phyloP scores from a whole-genome alignment of 805 yeast genomes.

The Candida hispaniensis region DNA sequence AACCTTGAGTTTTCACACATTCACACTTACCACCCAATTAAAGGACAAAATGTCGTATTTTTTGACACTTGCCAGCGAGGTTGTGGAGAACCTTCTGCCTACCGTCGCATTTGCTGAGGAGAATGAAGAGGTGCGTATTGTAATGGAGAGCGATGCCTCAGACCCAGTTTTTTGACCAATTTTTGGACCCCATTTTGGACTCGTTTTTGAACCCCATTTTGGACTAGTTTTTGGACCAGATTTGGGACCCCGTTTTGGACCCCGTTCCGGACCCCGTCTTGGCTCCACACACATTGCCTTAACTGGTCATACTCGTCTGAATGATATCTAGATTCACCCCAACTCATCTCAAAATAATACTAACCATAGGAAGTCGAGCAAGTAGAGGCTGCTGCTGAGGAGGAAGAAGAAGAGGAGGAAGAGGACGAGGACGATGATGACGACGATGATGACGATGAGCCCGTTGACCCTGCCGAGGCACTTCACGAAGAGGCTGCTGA shows the following conservation, averaged over 20 bases:
- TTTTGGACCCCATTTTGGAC: too few relatives aligned
- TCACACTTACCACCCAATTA: neutral
- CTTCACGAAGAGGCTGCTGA: constrained; percentile 46
- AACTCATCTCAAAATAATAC: too few relatives aligned
- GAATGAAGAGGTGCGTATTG: constrained; percentile 27
- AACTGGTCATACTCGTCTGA: too few relatives aligned
- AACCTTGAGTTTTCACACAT: too few relatives aligned
- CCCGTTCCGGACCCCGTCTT: too few relatives aligned
- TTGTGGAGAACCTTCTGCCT: constrained; percentile 72
- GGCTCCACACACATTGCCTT: too few relatives aligned
- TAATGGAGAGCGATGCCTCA: too few relatives aligned
- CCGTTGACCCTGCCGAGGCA: constrained; percentile 33
- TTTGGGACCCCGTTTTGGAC: too few relatives aligned
- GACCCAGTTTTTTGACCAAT: too few relatives aligned
- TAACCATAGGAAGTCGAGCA: constrained; percentile 6
- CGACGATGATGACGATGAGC: constrained; percentile 43
- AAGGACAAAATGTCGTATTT: constrained; percentile 18
- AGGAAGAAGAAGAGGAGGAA: constrained; percentile 23
- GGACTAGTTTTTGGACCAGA: too few relatives aligned
- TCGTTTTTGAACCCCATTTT: too few relatives aligned
- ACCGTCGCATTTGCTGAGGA: constrained; percentile 72
- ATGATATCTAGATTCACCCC: too few relatives aligned
- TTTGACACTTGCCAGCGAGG: constrained; percentile 35
- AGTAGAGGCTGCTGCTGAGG: constrained; percentile 29
- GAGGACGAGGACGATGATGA: constrained; percentile 34